Base-by-base conservation (phyloP, 1,284 basidiomycete genomes). In the Thelephora terrestris region DNA sequence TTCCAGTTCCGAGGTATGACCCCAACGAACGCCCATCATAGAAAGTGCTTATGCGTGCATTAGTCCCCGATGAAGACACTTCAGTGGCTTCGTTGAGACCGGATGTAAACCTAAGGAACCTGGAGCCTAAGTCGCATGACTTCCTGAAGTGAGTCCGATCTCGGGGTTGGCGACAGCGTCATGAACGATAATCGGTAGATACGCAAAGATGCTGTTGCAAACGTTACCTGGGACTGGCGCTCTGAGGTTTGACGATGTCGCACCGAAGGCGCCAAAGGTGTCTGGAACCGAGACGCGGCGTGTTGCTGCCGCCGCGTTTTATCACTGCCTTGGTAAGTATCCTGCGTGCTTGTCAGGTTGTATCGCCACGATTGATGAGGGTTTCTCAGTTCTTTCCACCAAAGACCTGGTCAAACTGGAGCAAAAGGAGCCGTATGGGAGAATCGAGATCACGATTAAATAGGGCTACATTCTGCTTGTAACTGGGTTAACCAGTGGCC, bases 261-360 rank as follows among this genome's bases (percentile, higher is more conserved):
- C 79, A 17, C 85, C 84, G 5, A 72, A 66, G 50, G 59, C 65
- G 42, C 29, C 29, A 14, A 32, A 32, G 29, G 29, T 12, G 12
- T 14, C 29, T 7, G 14, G 29, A 10, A 77, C 81, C 2, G 85
- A 81, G 55, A 85, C 81, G 2, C 69, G 76, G 16, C 84, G 81
- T 57, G 82, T 90, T 29, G 86, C 85, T 5, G 77, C 85, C 16
- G 76, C 83, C 25, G 86, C 78, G 4, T 80, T 90, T 59, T 86
- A 90, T 64, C 85, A 90, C 54, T 87, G 84, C 60, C 70, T 89
- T 45, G 84, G 85, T 86, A 50, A 45, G 76, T 65, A 12, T 24
- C 23, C 35, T 47, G 29, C n/a, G 7, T 36, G 6, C 6, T 36
- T 18, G 38, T 17, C 7, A 34, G 23, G 27, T 34, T 42, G 12